These are phyloP conservation scores for Rhizopus arrhizus DNA, from an alignment of 371 early-diverging fungal genomes.

Conservation along the genomic window DNA sequence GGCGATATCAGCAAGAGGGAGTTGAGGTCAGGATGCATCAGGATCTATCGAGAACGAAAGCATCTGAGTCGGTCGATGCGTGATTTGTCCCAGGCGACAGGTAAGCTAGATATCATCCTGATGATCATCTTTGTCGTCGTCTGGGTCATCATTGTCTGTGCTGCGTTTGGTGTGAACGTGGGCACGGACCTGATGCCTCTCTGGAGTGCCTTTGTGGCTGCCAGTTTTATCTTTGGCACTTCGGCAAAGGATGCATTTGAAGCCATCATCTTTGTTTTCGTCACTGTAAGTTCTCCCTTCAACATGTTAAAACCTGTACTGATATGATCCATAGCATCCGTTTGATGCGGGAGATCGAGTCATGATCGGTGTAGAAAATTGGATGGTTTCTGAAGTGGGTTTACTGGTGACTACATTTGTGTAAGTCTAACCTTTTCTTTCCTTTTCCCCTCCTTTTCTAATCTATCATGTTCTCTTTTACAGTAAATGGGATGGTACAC, in stretches of 20 bases:
- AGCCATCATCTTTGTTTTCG: slow-evolving; percentile 71
- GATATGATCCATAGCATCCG: slow-evolving; percentile 36
- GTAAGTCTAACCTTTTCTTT: slow-evolving; percentile 19
- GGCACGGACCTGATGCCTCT: slow-evolving; percentile 64
- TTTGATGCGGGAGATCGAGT: slow-evolving; percentile 51
- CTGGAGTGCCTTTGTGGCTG: slow-evolving; percentile 59
- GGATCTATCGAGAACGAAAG: slow-evolving; percentile 65
- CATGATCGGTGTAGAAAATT: slow-evolving; percentile 35
- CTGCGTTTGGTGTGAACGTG: slow-evolving; percentile 64
- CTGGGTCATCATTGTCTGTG: slow-evolving; percentile 40
- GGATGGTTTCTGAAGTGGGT: slow-evolving; percentile 41
- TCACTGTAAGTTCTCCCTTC: slow-evolving; percentile 34
- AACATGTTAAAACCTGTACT: neutral
- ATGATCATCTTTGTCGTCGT: slow-evolving; percentile 47
- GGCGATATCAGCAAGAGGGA: slow-evolving; percentile 69
- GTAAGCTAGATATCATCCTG: slow-evolving; percentile 66
- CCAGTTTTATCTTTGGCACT: slow-evolving; percentile 67
- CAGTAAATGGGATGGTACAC: slow-evolving; percentile 68
- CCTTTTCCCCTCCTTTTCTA: neutral
- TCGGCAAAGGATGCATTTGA: slow-evolving; percentile 72
- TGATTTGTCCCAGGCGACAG: slow-evolving; percentile 69
- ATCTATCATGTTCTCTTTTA: neutral
- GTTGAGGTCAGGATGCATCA: slow-evolving; percentile 58
- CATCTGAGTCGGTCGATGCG: slow-evolving; percentile 58
- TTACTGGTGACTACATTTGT: slow-evolving; percentile 42